A percentile compares a stretch with the other conserved stretches of the same genome.
These are phyloP conservation scores for Trametes polyzona DNA, from an alignment of 1,284 basidiomycete species.

Conservation along the genomic window DNA sequence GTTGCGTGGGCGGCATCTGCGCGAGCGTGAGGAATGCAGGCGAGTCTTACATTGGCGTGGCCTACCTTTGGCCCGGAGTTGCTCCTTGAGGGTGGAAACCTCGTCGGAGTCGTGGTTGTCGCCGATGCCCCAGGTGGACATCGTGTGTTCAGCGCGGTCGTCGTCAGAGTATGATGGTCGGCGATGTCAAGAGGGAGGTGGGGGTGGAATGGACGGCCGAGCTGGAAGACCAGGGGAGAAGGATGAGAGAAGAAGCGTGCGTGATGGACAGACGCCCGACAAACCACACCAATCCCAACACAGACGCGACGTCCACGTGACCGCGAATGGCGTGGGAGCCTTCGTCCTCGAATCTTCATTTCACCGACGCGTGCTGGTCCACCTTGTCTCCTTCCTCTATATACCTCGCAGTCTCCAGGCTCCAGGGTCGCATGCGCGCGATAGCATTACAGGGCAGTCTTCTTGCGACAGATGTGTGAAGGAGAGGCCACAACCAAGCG, in stretches of 20 bases:
- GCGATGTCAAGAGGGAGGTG: background rate
- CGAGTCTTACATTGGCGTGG: conserved; percentile 6
- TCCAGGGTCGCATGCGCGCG: too few relatives aligned
- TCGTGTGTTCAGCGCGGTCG: conserved; percentile 27
- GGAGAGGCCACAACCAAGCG: too few relatives aligned
- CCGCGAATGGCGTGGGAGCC: conserved; percentile 3
- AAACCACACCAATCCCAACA: conserved; percentile 18
- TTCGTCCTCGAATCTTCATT: background rate
- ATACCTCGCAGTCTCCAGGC: too few relatives aligned
- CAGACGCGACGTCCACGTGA: conserved; percentile 24
- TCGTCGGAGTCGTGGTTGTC: conserved; percentile 65
- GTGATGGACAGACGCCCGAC: conserved; percentile 9
- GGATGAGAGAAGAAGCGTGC: conserved; percentile 14
- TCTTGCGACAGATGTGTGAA: too few relatives aligned
- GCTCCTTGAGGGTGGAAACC: conserved; percentile 59
- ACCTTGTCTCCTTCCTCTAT: too few relatives aligned
- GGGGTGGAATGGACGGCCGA: background rate
- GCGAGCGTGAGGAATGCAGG: background rate
- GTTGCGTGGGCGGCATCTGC: conserved; percentile 49
- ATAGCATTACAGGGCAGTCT: too few relatives aligned
- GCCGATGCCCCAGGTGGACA: conserved; percentile 65
- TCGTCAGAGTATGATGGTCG: background rate
- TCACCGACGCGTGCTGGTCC: background rate
- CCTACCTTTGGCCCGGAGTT: conserved; percentile 63
- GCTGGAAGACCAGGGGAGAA: background rate